Conservation (phyloP, 2,329 filamentous ascomycete species). For the Ceratocystis diversiconidia region DNA sequence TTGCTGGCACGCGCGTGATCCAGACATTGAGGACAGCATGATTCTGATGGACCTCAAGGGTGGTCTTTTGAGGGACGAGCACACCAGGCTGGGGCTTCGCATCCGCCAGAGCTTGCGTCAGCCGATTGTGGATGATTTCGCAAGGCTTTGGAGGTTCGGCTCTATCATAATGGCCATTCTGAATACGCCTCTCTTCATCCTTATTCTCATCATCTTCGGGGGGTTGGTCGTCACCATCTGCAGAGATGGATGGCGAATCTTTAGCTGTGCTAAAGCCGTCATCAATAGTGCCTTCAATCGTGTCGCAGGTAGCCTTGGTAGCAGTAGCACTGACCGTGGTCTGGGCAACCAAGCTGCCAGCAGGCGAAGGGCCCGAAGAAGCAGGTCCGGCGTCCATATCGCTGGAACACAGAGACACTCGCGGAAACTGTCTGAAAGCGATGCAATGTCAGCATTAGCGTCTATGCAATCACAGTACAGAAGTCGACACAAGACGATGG, state of each 20-base stretch:
- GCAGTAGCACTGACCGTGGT: neutral
- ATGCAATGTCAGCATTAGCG: slow-evolving; percentile 8
- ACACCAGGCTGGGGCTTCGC: slow-evolving; percentile 32
- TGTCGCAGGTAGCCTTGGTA: neutral
- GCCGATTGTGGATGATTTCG: slow-evolving; percentile 25
- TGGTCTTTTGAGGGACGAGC: slow-evolving; percentile 50
- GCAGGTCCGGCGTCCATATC: slow-evolving; percentile 12
- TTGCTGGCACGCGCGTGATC: slow-evolving; percentile 57
- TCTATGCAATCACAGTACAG: slow-evolving; percentile 4
- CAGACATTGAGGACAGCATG: slow-evolving; percentile 48
- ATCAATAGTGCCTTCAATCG: slow-evolving; percentile 1
- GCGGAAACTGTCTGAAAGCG: neutral
- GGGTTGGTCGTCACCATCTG: slow-evolving; percentile 12
- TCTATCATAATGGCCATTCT: slow-evolving; percentile 18
- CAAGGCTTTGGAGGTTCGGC: slow-evolving; percentile 18
- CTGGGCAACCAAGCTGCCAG: neutral
- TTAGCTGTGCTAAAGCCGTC: slow-evolving; percentile 9
- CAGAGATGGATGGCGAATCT: neutral
- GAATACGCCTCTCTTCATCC: slow-evolving; percentile 15
- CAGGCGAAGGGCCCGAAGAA: neutral
- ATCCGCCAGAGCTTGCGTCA: slow-evolving; percentile 27
- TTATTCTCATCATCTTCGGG: slow-evolving; percentile 16
- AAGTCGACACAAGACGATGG: neutral
- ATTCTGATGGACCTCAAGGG: slow-evolving; percentile 46
- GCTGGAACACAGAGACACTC: slow-evolving; percentile 10